Evolutionary conservation across 805 yeast genomes (phyloP).

Genomic region (Cephaloascus fragrans): DNA sequence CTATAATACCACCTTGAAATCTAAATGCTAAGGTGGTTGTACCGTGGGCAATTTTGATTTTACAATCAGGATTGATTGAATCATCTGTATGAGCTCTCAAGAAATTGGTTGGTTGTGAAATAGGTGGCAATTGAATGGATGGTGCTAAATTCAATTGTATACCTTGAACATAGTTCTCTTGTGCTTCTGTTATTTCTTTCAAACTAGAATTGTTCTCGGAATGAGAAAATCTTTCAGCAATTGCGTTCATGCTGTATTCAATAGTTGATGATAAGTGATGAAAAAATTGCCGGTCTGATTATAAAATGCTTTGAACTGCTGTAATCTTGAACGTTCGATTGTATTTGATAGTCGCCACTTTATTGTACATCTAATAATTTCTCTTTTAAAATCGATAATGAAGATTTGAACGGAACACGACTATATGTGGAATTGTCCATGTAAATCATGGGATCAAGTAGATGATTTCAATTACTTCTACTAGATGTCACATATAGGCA

Average conservation of each 20-base stretch:
- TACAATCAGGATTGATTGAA: constrained; percentile 83
- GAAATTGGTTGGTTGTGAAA: constrained; percentile 83
- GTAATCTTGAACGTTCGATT: no score
- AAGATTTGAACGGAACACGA: no score
- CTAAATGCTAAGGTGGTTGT: constrained; percentile 97
- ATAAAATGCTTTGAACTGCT: no score
- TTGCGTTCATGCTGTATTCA: neutral
- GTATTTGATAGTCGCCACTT: no score
- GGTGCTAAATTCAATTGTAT: constrained; percentile 40
- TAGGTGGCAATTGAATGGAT: constrained; percentile 65
- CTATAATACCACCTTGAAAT: constrained; percentile 90
- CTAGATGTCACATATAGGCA: no score
- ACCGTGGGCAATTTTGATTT: constrained; percentile 95
- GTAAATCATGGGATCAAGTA: no score
- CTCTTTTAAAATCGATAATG: no score
- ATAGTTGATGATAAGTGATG: no score
- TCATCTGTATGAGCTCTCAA: constrained; percentile 98
- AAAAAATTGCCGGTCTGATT: no score
- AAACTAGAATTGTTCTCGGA: neutral
- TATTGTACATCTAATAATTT: no score
- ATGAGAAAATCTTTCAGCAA: neutral
- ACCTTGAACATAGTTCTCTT: constrained; percentile 9
- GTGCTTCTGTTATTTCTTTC: constrained; percentile 18
- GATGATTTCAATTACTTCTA: no score
- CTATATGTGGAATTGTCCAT: no score